These are phyloP conservation scores for Geranium brycei DNA, from an alignment of 345 rosid species.

Conservation along the genomic window DNA sequence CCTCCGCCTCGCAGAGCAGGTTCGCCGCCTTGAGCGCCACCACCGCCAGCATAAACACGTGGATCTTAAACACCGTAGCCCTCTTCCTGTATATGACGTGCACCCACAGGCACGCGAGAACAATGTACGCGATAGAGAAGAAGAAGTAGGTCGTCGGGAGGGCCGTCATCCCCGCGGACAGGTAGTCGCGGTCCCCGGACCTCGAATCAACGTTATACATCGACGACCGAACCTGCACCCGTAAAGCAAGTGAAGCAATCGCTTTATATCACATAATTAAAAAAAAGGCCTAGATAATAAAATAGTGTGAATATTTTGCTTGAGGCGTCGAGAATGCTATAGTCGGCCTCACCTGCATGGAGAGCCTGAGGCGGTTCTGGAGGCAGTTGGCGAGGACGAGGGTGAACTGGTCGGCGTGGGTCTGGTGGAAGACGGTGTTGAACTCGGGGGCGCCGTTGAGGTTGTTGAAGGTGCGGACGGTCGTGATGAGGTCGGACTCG, in stretches of 20 bases:
- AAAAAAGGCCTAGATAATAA: no score
- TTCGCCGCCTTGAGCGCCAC: slow-evolving; percentile 67
- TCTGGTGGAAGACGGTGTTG: slow-evolving; percentile 41
- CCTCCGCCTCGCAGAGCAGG: slow-evolving; percentile 79
- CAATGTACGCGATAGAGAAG: slow-evolving; percentile 39
- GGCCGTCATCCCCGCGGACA: slow-evolving; percentile 63
- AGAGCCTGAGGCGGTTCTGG: slow-evolving; percentile 43
- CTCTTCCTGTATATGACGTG: slow-evolving; percentile 32
- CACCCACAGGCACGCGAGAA: slow-evolving; percentile 41
- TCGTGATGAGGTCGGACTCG: slow-evolving; percentile 44
- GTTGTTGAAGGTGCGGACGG: slow-evolving; percentile 59
- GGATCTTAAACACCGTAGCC: slow-evolving; percentile 51
- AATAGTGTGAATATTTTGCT: no score
- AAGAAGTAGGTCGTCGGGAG: slow-evolving; percentile 43
- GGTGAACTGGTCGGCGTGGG: slow-evolving; percentile 67
- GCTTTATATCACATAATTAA: no score
- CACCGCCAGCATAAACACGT: slow-evolving; percentile 56
- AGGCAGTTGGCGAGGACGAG: slow-evolving; percentile 78
- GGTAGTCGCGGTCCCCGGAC: slow-evolving; percentile 40
- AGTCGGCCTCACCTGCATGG: slow-evolving; percentile 59
- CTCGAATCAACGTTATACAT: slow-evolving; percentile 47
- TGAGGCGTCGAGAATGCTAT: no score
- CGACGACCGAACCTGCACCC: no score
- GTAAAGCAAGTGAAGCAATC: no score
- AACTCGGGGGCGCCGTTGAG: slow-evolving; percentile 54